A percentile compares a stretch with the other conserved stretches of the same genome.
These are phyloP conservation scores for Straminergon stramineum DNA, from an alignment of 225 moss, liverwort and hornwort genomes.

Conservation along the genomic window DNA sequence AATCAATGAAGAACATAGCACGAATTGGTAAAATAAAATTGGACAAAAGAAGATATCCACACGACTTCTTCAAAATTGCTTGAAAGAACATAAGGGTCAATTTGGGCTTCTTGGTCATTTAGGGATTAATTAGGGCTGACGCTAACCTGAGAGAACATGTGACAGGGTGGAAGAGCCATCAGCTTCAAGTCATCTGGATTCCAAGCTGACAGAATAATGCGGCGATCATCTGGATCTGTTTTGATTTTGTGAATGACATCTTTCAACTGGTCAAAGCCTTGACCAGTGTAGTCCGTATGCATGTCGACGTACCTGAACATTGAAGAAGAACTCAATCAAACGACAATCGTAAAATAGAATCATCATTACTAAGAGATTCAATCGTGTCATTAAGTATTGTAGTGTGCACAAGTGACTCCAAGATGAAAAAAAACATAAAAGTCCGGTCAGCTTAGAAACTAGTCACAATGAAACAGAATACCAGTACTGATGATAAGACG, in stretches of 20 bases:
- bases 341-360: not conserved
- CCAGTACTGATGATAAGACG: not conserved
- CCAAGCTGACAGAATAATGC: slow-evolving; percentile 92
- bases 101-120: not conserved
- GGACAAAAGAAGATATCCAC: not conserved
- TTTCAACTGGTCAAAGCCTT: slow-evolving; percentile 88
- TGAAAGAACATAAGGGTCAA: not conserved
- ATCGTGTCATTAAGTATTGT: not conserved
- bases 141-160: slow-evolving; percentile 89
- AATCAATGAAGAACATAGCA: not conserved
- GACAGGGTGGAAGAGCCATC: slow-evolving; percentile 98
- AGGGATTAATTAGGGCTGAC: not conserved
- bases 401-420: not conserved
- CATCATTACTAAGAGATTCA: not conserved
- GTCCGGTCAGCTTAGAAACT: not conserved
- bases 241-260: slow-evolving; percentile 84
- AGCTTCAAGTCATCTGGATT: slow-evolving; percentile 84
- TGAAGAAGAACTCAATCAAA: not conserved
- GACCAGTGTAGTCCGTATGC: slow-evolving; percentile 80
- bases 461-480: not conserved
- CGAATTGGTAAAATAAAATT: not conserved
- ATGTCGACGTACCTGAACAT: slow-evolving; percentile 65
- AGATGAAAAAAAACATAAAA: not conserved
- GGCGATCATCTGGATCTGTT: slow-evolving; percentile 73
- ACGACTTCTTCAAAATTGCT: not conserved